phyloP scores from a whole-genome alignment of 306 rosid genomes.

The Cyclanthera cordifolia region DNA sequence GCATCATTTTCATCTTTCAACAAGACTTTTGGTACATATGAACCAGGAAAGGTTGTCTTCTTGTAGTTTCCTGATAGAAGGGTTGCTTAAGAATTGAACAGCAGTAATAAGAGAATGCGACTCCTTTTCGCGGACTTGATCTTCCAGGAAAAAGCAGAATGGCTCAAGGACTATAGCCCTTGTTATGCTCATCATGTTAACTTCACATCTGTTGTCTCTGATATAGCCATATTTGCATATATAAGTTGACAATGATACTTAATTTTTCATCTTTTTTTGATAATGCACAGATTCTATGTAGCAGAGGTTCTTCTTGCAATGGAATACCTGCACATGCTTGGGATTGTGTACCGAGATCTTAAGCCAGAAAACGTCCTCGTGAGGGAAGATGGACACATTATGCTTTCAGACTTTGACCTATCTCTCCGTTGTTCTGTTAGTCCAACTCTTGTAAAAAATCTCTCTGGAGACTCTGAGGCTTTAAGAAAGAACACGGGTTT shows the following conservation, averaged over 20 bases:
- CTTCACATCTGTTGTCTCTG: background rate
- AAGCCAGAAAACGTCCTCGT: slow-evolving; percentile 96
- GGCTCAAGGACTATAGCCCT: background rate
- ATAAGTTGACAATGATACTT: background rate
- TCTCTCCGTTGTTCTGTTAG: slow-evolving; percentile 87
- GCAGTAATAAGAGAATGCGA: background rate
- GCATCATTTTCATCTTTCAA: background rate
- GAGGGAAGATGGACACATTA: slow-evolving; percentile 92
- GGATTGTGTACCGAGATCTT: slow-evolving; percentile 97
- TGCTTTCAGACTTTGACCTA: slow-evolving; percentile 94
- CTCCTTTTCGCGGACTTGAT: background rate
- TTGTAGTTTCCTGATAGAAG: background rate
- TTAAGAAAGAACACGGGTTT: slow-evolving; percentile 56
- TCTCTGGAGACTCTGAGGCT: slow-evolving; percentile 57
- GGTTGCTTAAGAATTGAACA: slow-evolving; percentile 3
- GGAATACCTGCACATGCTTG: slow-evolving; percentile 98
- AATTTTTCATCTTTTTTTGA: background rate
- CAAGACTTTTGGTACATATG: background rate
- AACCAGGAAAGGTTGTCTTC: background rate
- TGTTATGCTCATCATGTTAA: background rate
- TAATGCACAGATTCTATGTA: slow-evolving; percentile 85
- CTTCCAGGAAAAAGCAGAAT: background rate
- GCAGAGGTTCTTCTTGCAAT: slow-evolving; percentile 83
- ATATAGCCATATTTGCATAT: background rate
- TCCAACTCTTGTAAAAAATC: slow-evolving; percentile 71